Evolutionary conservation across 2,329 filamentous ascomycete genomes (phyloP).

Genomic region (Chaetomium sp.): DNA sequence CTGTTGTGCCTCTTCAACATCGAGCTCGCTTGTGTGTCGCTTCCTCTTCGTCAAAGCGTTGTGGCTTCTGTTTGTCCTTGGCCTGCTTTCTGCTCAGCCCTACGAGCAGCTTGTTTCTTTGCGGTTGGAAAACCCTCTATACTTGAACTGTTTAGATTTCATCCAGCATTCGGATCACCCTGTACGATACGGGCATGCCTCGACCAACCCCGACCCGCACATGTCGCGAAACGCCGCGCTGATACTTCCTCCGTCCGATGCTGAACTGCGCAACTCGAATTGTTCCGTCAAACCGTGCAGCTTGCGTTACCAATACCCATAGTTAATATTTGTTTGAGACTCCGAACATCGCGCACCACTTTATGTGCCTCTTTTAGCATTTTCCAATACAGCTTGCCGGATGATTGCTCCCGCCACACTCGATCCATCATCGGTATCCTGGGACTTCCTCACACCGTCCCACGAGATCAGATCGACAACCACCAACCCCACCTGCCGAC

Average conservation of each 20-base stretch:
- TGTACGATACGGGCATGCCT: not conserved
- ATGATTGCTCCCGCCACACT: conserved; percentile 21
- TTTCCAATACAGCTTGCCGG: conserved; percentile 16
- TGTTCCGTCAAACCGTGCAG: conserved; percentile 22
- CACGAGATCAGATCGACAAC: conserved; percentile 13
- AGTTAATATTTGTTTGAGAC: not conserved
- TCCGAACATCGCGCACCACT: not conserved
- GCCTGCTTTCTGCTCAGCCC: conserved; percentile 1
- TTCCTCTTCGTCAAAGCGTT: conserved; percentile 14
- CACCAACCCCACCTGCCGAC: conserved; percentile 25
- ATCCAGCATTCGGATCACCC: not conserved
- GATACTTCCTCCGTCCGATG: conserved; percentile 4
- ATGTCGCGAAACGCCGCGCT: conserved; percentile 19
- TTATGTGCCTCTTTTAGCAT: conserved; percentile 1
- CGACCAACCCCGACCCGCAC: conserved; percentile 14
- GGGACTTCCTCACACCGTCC: conserved; percentile 9
- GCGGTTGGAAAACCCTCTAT: not conserved
- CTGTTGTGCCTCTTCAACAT: conserved; percentile 25
- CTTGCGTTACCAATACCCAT: not conserved
- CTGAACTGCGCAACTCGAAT: conserved; percentile 25
- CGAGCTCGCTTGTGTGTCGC: conserved; percentile 18
- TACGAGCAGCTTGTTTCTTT: not conserved
- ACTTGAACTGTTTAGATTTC: conserved; percentile 1
- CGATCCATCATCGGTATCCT: conserved; percentile 15
- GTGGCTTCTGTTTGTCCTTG: conserved; percentile 8